Base-by-base conservation (phyloP, 371 early-diverging fungal species). In the Haplosporangium sp. region DNA sequence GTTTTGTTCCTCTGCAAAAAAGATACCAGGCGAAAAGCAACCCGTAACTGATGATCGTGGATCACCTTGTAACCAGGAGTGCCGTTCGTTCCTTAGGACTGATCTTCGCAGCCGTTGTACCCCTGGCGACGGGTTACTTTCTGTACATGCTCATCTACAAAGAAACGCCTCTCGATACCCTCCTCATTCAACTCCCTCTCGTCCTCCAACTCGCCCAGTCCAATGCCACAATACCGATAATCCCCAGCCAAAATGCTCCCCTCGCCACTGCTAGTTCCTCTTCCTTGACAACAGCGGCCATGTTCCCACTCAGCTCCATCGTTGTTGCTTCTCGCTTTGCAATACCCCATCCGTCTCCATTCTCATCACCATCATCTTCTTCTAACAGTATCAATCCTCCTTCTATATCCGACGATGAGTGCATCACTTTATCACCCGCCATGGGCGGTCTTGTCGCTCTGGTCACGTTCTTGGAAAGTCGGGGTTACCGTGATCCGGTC, bases 121-220 rank as follows among this genome's bases (percentile, higher is more conserved):
- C 87, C 8, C 53, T 84, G 18, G 82, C 86, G 1, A 83, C 86
- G 45, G 58, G 81, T 23, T 85, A 86, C 66, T 86, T 85, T 61
- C 62, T 86, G 48, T 85, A 86, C 62, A 82, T 83, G 40, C 59
- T 86, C 40, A 71, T 75, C 29, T 82, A 84, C 45, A 84, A 83
- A 21, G 66, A 73, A 18, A 79, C 81, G 6, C 65, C 84, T 10
- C 74, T 86, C 64, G 74, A 73, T 29, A 55, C 76, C 8, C 70
- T 82, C 14, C 18, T 68, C 16, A 50, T 52, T 16, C 63, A 73
- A 1, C 9, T 65, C 40, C 73, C 79, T 6, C 59, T 64, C 14
- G 41, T 70, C 48, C 46, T 74, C 18, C 59, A 57, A 13, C 59
- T 74, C 18, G 62, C 73, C 38, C 67, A 62, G 18, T 56, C 82